A percentile compares a stretch with the other conserved stretches of the same genome.
These are phyloP conservation scores for Xerocomus amazonicus DNA, from an alignment of 1,284 basidiomycete species.

Conservation along the genomic window DNA sequence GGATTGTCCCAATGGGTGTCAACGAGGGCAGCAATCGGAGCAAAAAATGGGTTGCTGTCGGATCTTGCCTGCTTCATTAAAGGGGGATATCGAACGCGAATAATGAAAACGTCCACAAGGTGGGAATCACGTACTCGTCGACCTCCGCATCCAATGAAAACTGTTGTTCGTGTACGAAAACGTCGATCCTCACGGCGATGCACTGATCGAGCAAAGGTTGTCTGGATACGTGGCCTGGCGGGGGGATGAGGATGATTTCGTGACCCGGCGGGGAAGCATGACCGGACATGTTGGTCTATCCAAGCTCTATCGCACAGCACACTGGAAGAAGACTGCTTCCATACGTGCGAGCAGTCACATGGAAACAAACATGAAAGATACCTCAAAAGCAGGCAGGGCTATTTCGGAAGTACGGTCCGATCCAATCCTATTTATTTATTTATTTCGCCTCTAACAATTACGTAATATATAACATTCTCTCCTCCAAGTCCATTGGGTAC, in stretches of 20 bases:
- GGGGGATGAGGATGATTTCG: slow-evolving; percentile 6
- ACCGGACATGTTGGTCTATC: slow-evolving; percentile 11
- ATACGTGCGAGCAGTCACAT: slow-evolving; percentile 16
- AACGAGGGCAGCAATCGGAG: slow-evolving; percentile 44
- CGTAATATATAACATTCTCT: slow-evolving; percentile 13
- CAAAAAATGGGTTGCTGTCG: slow-evolving; percentile 62
- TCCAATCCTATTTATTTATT: slow-evolving; percentile 4
- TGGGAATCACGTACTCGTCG: slow-evolving; percentile 53
- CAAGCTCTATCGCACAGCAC: slow-evolving; percentile 15
- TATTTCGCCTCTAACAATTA: slow-evolving; percentile 12
- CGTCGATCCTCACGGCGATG: slow-evolving; percentile 58
- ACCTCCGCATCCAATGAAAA: slow-evolving; percentile 70
- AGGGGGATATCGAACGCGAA: slow-evolving; percentile 1
- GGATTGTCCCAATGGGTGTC: slow-evolving; percentile 63
- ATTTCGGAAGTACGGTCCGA: slow-evolving; percentile 1
- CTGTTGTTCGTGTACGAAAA: slow-evolving; percentile 49
- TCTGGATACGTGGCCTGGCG: slow-evolving; percentile 11
- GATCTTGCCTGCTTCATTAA: slow-evolving; percentile 48
- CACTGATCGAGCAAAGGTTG: slow-evolving; percentile 50
- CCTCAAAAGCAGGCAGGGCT: neutral
- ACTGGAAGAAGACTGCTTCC: slow-evolving; percentile 4
- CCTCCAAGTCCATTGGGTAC: neutral
- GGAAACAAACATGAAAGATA: slow-evolving; percentile 9
- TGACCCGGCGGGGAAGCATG: slow-evolving; percentile 37
- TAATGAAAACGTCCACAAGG: neutral